Evolutionary conservation across 805 yeast species (phyloP).

Genomic region (Myxozyma vanderwaltii): DNA sequence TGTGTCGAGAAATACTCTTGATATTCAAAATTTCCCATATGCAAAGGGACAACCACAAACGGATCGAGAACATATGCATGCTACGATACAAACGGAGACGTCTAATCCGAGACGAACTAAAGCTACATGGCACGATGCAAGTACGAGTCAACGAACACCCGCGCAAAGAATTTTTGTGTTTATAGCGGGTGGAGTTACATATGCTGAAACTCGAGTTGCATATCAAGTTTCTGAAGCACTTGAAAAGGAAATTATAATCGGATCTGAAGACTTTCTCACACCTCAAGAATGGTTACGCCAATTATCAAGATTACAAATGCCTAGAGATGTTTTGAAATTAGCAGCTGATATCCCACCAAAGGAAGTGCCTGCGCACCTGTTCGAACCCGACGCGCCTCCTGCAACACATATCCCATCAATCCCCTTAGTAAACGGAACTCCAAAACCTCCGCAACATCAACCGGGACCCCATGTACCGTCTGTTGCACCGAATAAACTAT

Average conservation of each 20-base stretch:
- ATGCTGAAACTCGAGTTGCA: slow-evolving; percentile 74
- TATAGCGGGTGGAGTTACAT: slow-evolving; percentile 87
- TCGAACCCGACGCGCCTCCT: slow-evolving; percentile 37
- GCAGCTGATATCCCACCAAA: slow-evolving; percentile 39
- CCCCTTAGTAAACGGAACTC: no score
- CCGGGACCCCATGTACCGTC: slow-evolving; percentile 17
- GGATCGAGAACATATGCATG: background rate
- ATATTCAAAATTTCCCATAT: slow-evolving; percentile 67
- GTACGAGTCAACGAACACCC: slow-evolving; percentile 29
- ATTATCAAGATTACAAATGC: slow-evolving; percentile 37
- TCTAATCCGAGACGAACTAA: slow-evolving; percentile 16
- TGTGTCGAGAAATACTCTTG: slow-evolving; percentile 53
- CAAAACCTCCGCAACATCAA: no score
- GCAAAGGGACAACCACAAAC: slow-evolving; percentile 69
- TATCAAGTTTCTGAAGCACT: slow-evolving; percentile 65
- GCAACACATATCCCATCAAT: slow-evolving; percentile 5
- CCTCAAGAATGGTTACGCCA: slow-evolving; percentile 42
- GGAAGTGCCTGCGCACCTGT: slow-evolving; percentile 41
- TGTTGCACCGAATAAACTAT: slow-evolving; percentile 27
- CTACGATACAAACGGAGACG: slow-evolving; percentile 1
- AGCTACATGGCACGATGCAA: slow-evolving; percentile 30
- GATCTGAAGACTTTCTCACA: slow-evolving; percentile 71
- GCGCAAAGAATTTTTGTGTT: slow-evolving; percentile 75
- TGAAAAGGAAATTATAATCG: slow-evolving; percentile 76
- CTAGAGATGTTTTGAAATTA: slow-evolving; percentile 40